A percentile compares a stretch with the other conserved stretches of the same genome.
These are phyloP conservation scores for Collybiopsis confluens DNA, from an alignment of 768 basidiomycete genomes.

Conservation along the genomic window DNA sequence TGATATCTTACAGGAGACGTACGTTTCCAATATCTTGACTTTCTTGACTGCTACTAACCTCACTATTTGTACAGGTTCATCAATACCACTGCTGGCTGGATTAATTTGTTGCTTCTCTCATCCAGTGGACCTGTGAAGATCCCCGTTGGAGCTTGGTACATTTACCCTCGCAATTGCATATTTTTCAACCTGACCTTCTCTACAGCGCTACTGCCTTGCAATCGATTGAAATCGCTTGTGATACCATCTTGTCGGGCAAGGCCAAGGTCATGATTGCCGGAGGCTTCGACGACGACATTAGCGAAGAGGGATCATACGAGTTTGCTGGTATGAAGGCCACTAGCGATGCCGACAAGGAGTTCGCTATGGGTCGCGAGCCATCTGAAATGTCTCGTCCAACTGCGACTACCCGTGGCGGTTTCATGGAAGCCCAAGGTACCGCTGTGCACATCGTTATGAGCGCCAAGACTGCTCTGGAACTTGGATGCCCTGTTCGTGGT, in stretches of 20 bases:
- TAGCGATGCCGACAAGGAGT: constrained; percentile 93
- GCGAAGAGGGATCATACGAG: constrained; percentile 97
- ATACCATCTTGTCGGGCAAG: constrained; percentile 90
- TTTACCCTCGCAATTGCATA: constrained; percentile 7
- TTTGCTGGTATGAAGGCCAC: constrained; percentile 99
- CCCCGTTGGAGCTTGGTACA: constrained; percentile 96
- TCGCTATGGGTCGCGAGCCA: constrained; percentile 98
- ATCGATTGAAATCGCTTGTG: constrained; percentile 97
- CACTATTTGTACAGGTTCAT: constrained; percentile 66
- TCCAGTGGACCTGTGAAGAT: constrained; percentile 98
- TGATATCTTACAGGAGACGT: constrained; percentile 98
- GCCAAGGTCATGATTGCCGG: constrained; percentile 99
- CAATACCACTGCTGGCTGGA: constrained; percentile 98
- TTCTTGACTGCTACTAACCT: neutral
- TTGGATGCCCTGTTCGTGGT: constrained; percentile 91
- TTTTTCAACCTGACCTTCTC: constrained; percentile 6
- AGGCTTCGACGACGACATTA: constrained; percentile 97
- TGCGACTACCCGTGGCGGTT: constrained; percentile 93
- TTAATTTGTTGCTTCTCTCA: constrained; percentile 91
- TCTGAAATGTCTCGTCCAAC: constrained; percentile 98
- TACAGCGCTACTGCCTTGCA: constrained; percentile 91
- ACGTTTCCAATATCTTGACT: constrained; percentile 25
- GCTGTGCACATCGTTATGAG: constrained; percentile 98
- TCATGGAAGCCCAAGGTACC: constrained; percentile 96
- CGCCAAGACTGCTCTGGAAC: constrained; percentile 91